Percentiles rank a stretch among this genome's conserved stretches.
phyloP scores from a whole-genome alignment of 371 early-diverging fungal genomes.

The Batkoa obscura region DNA sequence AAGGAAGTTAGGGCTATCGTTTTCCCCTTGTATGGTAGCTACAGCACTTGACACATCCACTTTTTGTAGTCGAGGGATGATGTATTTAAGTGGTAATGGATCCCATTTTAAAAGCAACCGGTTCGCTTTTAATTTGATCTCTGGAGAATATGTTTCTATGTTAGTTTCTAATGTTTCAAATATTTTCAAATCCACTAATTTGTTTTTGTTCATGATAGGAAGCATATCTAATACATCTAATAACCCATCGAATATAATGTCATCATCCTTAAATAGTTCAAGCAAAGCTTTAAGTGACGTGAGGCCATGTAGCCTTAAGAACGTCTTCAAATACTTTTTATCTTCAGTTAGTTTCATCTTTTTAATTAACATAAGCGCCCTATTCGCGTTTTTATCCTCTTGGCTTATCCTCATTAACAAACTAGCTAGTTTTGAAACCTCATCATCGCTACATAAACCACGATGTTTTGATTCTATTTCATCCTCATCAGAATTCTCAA shows the following conservation, averaged over 20 bases:
- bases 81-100: slow-evolving; percentile 12
- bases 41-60: not conserved
- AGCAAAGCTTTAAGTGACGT: not conserved
- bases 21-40: not conserved
- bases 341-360: slow-evolving; percentile 12
- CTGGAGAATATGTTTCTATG: not conserved
- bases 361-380: slow-evolving; percentile 24
- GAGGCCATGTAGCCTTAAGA: slow-evolving; percentile 6
- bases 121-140: not conserved
- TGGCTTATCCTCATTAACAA: slow-evolving; percentile 38
- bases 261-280: not conserved
- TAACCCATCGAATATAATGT: not conserved
- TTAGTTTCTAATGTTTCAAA: not conserved
- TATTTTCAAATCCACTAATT: not conserved
- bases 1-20: not conserved
- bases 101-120: slow-evolving; percentile 17
- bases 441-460: slow-evolving; percentile 27
- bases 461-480: slow-evolving; percentile 12
- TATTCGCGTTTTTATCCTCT: slow-evolving; percentile 22
- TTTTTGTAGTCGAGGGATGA: not conserved
- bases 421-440: slow-evolving; percentile 41
- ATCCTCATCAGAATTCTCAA: slow-evolving; percentile 19
- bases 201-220: not conserved
- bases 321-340: not conserved
- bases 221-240: not conserved